Evolutionary conservation across 2,329 filamentous ascomycete species (phyloP).

Genomic region (Nothopassalora personata): DNA sequence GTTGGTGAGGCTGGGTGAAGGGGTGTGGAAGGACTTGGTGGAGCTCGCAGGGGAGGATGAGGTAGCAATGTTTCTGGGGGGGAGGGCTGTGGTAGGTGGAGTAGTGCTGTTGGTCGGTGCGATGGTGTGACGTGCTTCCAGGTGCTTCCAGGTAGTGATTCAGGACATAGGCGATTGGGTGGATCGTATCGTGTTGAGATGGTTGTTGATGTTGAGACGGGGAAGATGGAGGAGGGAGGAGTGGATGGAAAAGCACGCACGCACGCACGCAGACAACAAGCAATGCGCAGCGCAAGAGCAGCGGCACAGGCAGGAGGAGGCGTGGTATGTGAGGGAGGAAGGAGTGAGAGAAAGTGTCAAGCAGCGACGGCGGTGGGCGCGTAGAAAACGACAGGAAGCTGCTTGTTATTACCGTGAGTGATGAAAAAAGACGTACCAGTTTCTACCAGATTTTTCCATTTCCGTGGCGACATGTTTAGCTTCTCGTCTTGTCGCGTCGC

Average conservation of each 20-base stretch:
- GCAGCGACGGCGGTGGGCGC: neutral
- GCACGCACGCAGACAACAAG: neutral
- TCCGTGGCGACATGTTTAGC: too few species aligned
- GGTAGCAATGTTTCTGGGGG: conserved; percentile 2
- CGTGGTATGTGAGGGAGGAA: neutral
- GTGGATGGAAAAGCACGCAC: neutral
- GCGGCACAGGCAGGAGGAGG: neutral
- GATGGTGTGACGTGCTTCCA: neutral
- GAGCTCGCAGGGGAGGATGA: conserved; percentile 1
- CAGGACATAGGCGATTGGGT: neutral
- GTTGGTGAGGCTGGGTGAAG: conserved; percentile 3
- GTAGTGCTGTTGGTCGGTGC: neutral
- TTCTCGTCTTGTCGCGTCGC: too few species aligned
- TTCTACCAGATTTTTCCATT: too few species aligned
- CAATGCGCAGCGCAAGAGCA: neutral
- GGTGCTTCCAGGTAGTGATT: neutral
- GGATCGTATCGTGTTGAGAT: neutral
- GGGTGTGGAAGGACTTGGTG: conserved; percentile 7
- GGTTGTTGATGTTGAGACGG: neutral
- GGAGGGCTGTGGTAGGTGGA: neutral
- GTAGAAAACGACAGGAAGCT: too few species aligned
- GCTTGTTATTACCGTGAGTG: too few species aligned
- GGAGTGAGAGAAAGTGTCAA: neutral
- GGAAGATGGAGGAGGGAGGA: neutral
- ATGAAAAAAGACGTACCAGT: too few species aligned